These are phyloP conservation scores for Flaveria floridana DNA, from an alignment of 140 eudicot genomes.

Conservation along the genomic window DNA sequence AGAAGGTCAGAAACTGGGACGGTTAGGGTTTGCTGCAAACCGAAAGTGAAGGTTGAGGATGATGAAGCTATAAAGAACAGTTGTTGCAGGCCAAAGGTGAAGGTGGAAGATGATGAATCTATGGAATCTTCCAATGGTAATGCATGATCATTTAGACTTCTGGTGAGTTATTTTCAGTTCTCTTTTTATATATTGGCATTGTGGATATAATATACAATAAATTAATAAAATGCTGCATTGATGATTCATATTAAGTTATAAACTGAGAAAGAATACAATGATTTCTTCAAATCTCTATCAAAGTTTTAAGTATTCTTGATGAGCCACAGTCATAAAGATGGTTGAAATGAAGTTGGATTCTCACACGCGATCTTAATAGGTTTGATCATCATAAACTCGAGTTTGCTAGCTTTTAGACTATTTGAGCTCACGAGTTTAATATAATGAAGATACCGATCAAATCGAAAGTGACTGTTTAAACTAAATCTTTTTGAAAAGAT, in stretches of 20 bases:
- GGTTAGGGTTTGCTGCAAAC: constrained; percentile 32
- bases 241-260: constrained; percentile 6
- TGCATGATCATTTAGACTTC: constrained; percentile 24
- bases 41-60: constrained; percentile 41
- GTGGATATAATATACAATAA: not conserved
- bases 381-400: not conserved
- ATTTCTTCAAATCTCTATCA: not conserved
- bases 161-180: constrained; percentile 9
- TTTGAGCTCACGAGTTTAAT: not conserved
- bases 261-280: not conserved
- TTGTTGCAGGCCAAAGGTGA: constrained; percentile 62
- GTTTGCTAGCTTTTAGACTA: not conserved
- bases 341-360: no score
- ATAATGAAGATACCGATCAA: not conserved
- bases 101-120: constrained; percentile 47
- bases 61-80: constrained; percentile 38
- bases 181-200: not conserved
- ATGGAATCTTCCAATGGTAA: constrained; percentile 11
- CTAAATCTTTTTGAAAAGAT: constrained; percentile 23
- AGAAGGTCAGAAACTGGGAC: constrained; percentile 51
- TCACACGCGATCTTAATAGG: no score
- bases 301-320: not conserved
- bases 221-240: not conserved
- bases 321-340: not conserved
- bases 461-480: constrained; percentile 19